Percentiles rank a stretch among this genome's conserved stretches.
Evolutionary conservation across 1,284 basidiomycete species (phyloP).

Genomic region (Melampsora larici-populina): DNA sequence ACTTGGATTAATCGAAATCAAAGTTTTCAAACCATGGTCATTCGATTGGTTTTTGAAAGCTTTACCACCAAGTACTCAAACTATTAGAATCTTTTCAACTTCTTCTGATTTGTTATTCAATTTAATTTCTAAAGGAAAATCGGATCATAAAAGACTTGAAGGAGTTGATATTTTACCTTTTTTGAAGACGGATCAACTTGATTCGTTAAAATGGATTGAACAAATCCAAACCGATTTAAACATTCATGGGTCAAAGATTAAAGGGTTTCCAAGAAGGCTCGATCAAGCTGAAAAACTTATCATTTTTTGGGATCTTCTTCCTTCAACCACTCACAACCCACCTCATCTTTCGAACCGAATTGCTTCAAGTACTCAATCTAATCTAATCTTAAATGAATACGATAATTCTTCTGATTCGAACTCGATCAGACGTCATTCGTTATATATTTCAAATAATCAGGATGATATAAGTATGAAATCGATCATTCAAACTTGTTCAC

Average conservation of each 20-base stretch:
- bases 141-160: no score
- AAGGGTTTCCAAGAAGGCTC: not conserved
- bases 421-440: not conserved
- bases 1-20: no score
- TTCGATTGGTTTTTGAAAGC: no score
- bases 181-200: no score
- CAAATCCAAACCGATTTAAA: not conserved
- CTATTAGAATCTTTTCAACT: no score
- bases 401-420: not conserved
- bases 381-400: not conserved
- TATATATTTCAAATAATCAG: not conserved
- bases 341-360: not conserved
- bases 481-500: not conserved
- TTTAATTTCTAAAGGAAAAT: no score
- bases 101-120: no score
- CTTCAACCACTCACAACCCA: not conserved
- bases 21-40: no score
- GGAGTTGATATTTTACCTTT: no score
- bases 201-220: not conserved
- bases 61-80: no score
- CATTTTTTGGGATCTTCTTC: not conserved
- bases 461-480: not conserved
- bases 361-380: not conserved
- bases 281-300: not conserved
- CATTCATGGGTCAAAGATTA: not conserved